phyloP scores from a whole-genome alignment of 169 alveolate genomes.

The Eimeria acervulina region DNA sequence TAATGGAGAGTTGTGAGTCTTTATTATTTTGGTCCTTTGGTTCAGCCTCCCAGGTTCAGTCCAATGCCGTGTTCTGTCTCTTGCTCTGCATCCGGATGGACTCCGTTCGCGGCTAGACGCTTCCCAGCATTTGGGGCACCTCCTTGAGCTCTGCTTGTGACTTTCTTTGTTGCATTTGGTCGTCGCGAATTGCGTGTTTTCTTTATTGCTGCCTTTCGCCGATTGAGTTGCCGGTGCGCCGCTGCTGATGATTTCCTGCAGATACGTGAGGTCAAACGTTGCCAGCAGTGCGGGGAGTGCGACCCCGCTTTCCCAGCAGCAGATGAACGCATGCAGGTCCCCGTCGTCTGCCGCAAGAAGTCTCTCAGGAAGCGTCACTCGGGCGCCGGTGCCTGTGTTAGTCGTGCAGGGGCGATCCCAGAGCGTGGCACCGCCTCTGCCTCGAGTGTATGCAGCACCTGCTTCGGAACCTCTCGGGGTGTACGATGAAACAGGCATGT shows the following conservation, averaged over 20 bases:
- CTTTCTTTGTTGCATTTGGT: background rate
- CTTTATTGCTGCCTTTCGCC: background rate
- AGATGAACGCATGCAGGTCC: constrained; percentile 2
- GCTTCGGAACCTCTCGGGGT: background rate
- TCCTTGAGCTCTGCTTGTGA: too few relatives aligned
- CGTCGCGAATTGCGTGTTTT: background rate
- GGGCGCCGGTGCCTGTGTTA: constrained; percentile 31
- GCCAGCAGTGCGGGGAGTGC: constrained; percentile 8
- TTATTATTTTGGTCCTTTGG: background rate
- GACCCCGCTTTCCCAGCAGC: constrained; percentile 9
- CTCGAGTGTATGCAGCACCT: background rate
- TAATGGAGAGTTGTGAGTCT: constrained; percentile 34
- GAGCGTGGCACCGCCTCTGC: constrained; percentile 60
- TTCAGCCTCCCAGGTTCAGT: background rate
- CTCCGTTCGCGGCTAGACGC: background rate
- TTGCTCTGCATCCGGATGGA: background rate
- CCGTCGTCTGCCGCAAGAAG: background rate
- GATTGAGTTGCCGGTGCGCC: background rate
- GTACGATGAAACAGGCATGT: constrained; percentile 7
- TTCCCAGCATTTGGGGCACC: too few relatives aligned
- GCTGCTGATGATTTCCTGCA: constrained; percentile 1
- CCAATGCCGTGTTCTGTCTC: background rate
- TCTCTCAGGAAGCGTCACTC: background rate
- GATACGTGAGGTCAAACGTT: constrained; percentile 15
- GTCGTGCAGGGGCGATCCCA: constrained; percentile 56